Evolutionary conservation across 2,329 filamentous ascomycete genomes (phyloP), one percentile per base, ranked within the genome.

Genomic region (Juglanconis sp.): DNA sequence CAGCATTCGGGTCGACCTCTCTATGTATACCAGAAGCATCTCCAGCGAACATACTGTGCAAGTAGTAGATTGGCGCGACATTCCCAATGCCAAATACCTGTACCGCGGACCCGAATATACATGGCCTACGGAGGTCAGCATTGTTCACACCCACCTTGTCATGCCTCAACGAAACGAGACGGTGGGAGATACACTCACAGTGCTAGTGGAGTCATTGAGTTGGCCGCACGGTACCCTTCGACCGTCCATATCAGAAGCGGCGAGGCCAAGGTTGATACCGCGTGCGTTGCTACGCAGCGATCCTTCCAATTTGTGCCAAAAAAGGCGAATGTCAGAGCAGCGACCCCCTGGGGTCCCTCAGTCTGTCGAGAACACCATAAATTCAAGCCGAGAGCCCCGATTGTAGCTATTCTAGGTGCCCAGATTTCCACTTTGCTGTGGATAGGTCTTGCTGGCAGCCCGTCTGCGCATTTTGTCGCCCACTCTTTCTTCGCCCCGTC

Each of bases 241-340:
- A 61, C 13, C 10, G 61, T 61, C 61, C 61, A 60, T 40, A 63
- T 54, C 38, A 63, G 40, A 11, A 61, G 17, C n/a, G 61, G 61
- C 40, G 61, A 60, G 35, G 49, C 38, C 53, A 57, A 15, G 40
- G 56, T 57, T 24, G 30, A 48, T 13, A 55, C 53, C 11, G 52
- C 36, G 17, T 48, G 57, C 3, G 38, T 31, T 13, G 54, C 58
- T 6, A 35, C 36, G 9, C 11, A 52, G 24, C 56, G 61, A 5
- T 36, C 36, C n/a, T 11, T 7, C 5, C 1, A 36, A 42, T 57
- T 31, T 30, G 31, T 36, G 44, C 57, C 54, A 30, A 63, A 61
- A 51, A 60, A 57, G 6, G 58, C 8, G 15, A 63, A 63, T 0
- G 36, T n/a, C 13, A 57, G 11, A 6, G 54, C 61, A 13, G 32